Evolutionary conservation across 2,329 filamentous ascomycete genomes (phyloP), one percentile per base, ranked within the genome.

Genomic region (Alternaria consortialis): DNA sequence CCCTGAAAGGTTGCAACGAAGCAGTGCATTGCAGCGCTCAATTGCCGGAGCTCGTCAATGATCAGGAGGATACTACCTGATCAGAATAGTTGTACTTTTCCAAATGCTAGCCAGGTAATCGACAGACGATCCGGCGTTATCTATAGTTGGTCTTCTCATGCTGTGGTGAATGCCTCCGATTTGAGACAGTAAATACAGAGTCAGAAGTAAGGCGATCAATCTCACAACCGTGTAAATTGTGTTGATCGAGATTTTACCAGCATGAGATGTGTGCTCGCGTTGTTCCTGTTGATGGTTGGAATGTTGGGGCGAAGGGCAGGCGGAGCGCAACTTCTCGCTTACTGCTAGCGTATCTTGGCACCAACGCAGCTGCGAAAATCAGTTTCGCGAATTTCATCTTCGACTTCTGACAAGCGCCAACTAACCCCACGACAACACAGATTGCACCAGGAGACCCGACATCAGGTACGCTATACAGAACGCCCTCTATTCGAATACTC

Each of bases 381-480:
- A 64, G 64, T 44, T 63, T 63, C 56, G 46, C 23, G 53, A 53
- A 65, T 59, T 65, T 62, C 63, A 43, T 53, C 58, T 62, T 68
- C 56, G 63, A 62, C 59, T 56, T 65, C 54, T 66, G 68, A 73
- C 69, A 67, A 69, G 65, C 65, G 62, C 65, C 62, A 58, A 73
- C 70, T 72, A 72, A 71, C 71, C 70, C 69, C 67, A 74, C 71
- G 67, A 72, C 73, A 69, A 75, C 71, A 68, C 70, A 69, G 67
- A 69, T 76, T 76, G 74, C 74, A 69, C 69, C 69, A 72, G 76
- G 74, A 77, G 75, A 68, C 75, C 64, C 69, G 70, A 71, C 65
- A 66, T 50, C 69, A 77, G 76, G 75, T 77, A 72, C 67, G 74
- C 69, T 63, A 25, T 48, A 54, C 47, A 59, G 27, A 47, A 62